A percentile compares a stretch with the other conserved stretches of the same genome.
These are phyloP conservation scores for Amoeboaphelidium occidentale DNA, from an alignment of 371 early-diverging fungal genomes.

Conservation along the genomic window DNA sequence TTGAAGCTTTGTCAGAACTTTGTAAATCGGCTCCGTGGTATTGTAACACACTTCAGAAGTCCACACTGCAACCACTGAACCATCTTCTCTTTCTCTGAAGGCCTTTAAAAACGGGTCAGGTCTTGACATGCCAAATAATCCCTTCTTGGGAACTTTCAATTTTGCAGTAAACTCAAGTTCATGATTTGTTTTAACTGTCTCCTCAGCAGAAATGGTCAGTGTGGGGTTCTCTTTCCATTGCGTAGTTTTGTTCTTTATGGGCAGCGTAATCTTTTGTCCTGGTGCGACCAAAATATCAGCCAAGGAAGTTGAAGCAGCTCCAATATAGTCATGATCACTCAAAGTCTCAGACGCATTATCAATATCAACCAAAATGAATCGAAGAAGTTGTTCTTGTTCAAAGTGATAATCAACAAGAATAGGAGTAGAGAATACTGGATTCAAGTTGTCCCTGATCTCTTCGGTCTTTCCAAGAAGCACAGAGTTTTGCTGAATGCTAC, in stretches of 20 bases:
- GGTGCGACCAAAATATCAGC: too few relatives aligned
- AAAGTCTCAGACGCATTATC: constrained; percentile 13
- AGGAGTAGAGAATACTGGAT: constrained; percentile 18
- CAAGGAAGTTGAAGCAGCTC: too few relatives aligned
- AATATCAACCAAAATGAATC: constrained; percentile 19
- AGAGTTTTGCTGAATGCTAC: too few relatives aligned
- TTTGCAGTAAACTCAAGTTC: not conserved
- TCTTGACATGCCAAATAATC: too few relatives aligned
- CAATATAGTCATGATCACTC: constrained; percentile 14
- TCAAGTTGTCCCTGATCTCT: constrained; percentile 15
- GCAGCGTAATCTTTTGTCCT: too few relatives aligned
- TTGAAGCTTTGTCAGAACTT: not conserved
- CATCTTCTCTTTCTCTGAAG: constrained; percentile 1
- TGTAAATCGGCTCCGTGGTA: constrained; percentile 8
- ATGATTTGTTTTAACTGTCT: too few relatives aligned
- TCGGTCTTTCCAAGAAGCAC: constrained; percentile 16
- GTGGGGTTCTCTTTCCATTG: too few relatives aligned
- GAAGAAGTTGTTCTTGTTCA: constrained; percentile 15
- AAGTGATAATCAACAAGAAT: constrained; percentile 19
- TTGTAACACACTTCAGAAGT: constrained; percentile 6
- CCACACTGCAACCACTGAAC: constrained; percentile 4
- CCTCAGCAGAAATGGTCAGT: too few relatives aligned
- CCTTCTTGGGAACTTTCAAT: not conserved
- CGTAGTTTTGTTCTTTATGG: too few relatives aligned
- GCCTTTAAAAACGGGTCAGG: constrained; percentile 8